These are phyloP conservation scores for Schwanniomyces occidentalis DNA, from an alignment of 805 yeast genomes.

Conservation along the genomic window DNA sequence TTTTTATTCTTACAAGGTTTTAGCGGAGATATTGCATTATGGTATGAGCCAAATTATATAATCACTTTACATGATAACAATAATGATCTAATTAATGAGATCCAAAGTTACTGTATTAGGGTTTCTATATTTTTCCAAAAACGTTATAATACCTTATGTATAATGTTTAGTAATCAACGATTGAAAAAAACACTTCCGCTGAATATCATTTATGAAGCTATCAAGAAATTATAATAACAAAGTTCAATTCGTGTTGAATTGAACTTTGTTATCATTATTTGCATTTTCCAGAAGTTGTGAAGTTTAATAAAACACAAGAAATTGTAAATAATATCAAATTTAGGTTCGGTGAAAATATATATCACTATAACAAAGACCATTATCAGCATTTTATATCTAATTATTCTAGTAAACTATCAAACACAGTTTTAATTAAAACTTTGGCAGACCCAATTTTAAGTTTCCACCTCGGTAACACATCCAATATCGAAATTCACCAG, in stretches of 20 bases:
- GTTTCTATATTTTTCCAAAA: slow-evolving; percentile 20
- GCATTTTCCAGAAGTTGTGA: slow-evolving; percentile 18
- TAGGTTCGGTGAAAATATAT: slow-evolving; percentile 6
- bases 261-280: slow-evolving; percentile 15
- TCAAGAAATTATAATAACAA: slow-evolving; percentile 25
- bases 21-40: slow-evolving; percentile 19
- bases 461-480: no score
- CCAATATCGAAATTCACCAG: no score
- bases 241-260: slow-evolving; percentile 14
- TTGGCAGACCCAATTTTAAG: no score
- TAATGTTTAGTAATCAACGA: slow-evolving; percentile 17
- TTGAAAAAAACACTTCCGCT: slow-evolving; percentile 8
- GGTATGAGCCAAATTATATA: slow-evolving; percentile 9
- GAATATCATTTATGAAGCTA: slow-evolving; percentile 4
- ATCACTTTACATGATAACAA: no score
- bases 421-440: no score
- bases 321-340: slow-evolving; percentile 1
- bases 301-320: slow-evolving; percentile 1
- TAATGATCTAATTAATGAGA: slow-evolving; percentile 3
- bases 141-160: slow-evolving; percentile 16
- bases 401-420: no score
- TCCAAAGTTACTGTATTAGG: slow-evolving; percentile 18
- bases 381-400: slow-evolving; percentile 12
- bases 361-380: slow-evolving; percentile 17
- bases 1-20: slow-evolving; percentile 22